phyloP scores from a whole-genome alignment of 139 green algal genomes.

The Klebsormidium nitens region DNA sequence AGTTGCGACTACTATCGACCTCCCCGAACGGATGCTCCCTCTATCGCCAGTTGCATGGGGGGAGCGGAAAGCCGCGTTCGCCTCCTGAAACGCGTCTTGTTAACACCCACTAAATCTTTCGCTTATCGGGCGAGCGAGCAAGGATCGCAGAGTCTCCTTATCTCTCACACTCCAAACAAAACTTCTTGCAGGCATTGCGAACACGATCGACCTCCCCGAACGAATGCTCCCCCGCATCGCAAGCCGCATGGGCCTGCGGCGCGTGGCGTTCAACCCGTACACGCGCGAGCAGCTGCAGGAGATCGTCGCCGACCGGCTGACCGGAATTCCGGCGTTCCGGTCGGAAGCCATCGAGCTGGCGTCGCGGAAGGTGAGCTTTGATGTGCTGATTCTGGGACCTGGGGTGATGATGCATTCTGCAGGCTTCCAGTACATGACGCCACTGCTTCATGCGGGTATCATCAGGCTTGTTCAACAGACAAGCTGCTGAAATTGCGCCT shows the following conservation, averaged over 20 bases:
- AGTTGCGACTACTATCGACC: no score
- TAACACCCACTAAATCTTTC: no score
- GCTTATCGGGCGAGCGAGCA: no score
- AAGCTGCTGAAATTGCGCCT: background rate
- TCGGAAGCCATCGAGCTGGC: conserved; percentile 39
- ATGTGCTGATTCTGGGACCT: background rate
- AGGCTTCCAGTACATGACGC: no score
- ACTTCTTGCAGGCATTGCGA: conserved; percentile 74
- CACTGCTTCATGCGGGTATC: no score
- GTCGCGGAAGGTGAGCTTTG: conserved; percentile 37
- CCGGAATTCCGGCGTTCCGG: conserved; percentile 35
- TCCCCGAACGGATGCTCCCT: no score
- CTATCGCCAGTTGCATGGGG: no score
- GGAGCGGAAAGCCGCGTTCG: no score
- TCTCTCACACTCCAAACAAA: background rate
- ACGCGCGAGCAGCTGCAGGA: conserved; percentile 37
- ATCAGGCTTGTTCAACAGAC: no score
- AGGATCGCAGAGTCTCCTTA: no score
- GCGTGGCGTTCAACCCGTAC: conserved; percentile 42
- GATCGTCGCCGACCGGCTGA: conserved; percentile 71
- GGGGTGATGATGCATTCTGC: background rate
- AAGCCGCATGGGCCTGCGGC: conserved; percentile 42
- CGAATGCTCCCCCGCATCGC: conserved; percentile 84
- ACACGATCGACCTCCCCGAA: conserved; percentile 96
- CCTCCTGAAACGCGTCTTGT: no score